Evolutionary conservation across 164 flowering plant species (phyloP), one percentile per base, ranked within the genome.

Genomic region (Liquidambar formosana): DNA sequence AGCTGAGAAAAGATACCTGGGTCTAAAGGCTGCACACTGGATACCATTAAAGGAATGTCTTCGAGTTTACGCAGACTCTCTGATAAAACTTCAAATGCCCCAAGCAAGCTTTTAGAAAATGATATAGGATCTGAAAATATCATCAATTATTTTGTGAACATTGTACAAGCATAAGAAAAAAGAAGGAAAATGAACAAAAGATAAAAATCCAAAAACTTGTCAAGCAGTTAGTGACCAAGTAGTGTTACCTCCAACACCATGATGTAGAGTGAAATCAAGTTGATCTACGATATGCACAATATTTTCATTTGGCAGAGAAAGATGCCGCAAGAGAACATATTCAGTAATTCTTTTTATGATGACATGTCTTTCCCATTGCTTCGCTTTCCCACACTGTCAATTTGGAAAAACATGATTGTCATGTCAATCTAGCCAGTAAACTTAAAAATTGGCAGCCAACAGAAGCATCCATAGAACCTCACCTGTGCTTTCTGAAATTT

Each of bases 401-500:
- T 61, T 19, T n/a, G 54, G 19, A 38, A 59, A 51, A 73, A 62
- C 25, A 49, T 52, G 28, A 3, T 76, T 47, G 43, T 67, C 65
- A 64, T 41, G 26, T 44, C 41, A 70, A 57, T 52, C 67, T 44
- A 22, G 21, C 38, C 2, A 54, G 0, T 5, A 10, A 44, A 45
- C 28, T 19, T 51, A 48, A 5, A 19, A 59, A 23, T 12, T 16
- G 60, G 21, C 18, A 63, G 6, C 59, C 16, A 60, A 41, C n/a
- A 57, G 44, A 71, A 74, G 51, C 33, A 64, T n/a, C 53, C 23
- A 21, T 26, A 21, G 57, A 68, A 56, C 46, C 81, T 70, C 64
- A 94, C 99, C 89, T 70, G 86, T 85, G 86, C 92, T 85, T 84
- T 94, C 97, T 27, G 94, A 93, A 79, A 92, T 92, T 71, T 48